Evolutionary conservation across 495 filamentous ascomycete genomes (phyloP).

Genomic region (Achaetomiella virescens): DNA sequence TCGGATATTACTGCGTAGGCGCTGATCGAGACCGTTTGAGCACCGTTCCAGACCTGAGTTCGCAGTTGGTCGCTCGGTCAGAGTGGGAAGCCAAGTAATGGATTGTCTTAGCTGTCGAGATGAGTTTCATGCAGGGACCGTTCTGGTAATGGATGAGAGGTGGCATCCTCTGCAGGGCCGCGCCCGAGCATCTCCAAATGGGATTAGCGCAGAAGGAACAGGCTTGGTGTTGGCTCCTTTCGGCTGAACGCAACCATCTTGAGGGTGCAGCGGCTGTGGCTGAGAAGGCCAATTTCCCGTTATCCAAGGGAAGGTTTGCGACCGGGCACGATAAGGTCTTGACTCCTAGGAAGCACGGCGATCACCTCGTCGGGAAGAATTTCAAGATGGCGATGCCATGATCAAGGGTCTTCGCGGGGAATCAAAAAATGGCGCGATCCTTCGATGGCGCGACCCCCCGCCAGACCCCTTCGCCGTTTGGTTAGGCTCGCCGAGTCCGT

Average conservation of each 20-base stretch:
- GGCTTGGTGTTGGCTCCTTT: constrained; percentile 1
- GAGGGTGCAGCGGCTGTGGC: constrained; percentile 14
- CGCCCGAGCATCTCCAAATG: not conserved
- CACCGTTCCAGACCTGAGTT: no score
- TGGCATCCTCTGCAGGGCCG: not conserved
- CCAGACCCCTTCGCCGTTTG: not conserved
- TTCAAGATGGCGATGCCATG: not conserved
- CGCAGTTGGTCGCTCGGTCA: no score
- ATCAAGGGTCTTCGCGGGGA: not conserved
- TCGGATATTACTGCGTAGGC: not conserved
- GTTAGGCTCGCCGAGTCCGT: not conserved
- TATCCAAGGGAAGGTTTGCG: constrained; percentile 7
- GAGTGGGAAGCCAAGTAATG: no score
- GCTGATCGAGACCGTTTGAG: not conserved
- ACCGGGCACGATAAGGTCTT: not conserved
- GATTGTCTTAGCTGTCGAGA: no score
- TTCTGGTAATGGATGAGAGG: no score
- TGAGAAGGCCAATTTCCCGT: constrained; percentile 12
- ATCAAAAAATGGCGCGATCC: not conserved
- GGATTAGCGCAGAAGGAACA: constrained; percentile 7
- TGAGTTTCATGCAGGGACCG: not conserved
- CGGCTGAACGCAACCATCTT: not conserved
- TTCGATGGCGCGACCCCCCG: not conserved
- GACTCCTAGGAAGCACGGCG: not conserved
- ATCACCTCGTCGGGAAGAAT: not conserved